These are phyloP conservation scores for Gnomoniopsis sp. DNA, from an alignment of 2,329 filamentous ascomycete genomes.

Conservation along the genomic window DNA sequence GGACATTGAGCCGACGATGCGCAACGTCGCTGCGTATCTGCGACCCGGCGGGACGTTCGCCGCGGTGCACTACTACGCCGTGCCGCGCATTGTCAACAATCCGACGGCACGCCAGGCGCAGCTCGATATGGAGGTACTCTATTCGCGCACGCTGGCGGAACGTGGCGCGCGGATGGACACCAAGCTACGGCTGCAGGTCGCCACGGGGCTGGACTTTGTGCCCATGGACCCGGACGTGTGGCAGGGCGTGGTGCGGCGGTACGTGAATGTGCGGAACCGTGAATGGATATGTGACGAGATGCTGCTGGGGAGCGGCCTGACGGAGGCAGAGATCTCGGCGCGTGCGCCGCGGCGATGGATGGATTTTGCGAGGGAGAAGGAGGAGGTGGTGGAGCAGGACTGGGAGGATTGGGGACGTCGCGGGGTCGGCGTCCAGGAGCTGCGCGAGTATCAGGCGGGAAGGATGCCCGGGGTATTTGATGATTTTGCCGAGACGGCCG, in stretches of 20 bases:
- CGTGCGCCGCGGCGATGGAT: neutral
- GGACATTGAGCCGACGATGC: neutral
- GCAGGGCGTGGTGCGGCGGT: neutral
- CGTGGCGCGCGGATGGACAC: neutral
- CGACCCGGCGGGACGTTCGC: conserved; percentile 5
- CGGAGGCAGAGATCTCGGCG: neutral
- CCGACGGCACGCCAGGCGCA: neutral
- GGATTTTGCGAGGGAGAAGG: neutral
- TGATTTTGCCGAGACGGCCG: neutral
- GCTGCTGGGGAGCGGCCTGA: neutral
- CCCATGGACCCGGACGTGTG: neutral
- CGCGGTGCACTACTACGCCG: neutral
- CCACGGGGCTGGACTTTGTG: neutral
- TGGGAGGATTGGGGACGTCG: too few relatives aligned
- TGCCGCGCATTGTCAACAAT: neutral
- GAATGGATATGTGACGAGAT: neutral
- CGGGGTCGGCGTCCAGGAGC: neutral
- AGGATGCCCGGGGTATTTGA: neutral
- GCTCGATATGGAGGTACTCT: neutral
- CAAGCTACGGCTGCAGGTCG: neutral
- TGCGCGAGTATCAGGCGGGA: neutral
- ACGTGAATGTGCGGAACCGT: neutral
- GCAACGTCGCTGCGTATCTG: neutral
- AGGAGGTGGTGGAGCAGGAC: neutral
- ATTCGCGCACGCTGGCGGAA: neutral